Base-by-base conservation (phyloP, 2,329 filamentous ascomycete genomes). In the Pseudonectria buxi region DNA sequence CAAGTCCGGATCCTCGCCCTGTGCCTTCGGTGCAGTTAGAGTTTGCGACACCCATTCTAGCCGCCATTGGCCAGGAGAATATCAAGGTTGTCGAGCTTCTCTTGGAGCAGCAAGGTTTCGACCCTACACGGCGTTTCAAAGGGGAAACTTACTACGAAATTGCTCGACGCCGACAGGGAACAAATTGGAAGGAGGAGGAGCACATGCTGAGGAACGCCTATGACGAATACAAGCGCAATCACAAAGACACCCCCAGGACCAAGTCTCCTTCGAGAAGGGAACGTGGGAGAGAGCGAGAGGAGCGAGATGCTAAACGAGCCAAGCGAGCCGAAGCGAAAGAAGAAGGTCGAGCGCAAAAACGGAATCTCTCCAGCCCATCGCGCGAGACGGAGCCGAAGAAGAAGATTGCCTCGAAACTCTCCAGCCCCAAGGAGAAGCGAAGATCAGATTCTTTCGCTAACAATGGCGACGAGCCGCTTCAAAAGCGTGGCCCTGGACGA, bases 121-220 rank as follows among this genome's bases (percentile, higher is more conserved):
- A 98, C 50, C 89, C 92, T 0, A 87, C 86, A 1, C 78, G 83
- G 38, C 74, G 81, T 16, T 81, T 80, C 47, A 80, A 81, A 47
- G 86, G 86, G 14, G 78, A 85, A 50, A 82, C 85, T 0, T 98
- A 96, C 58, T 84, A 79, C 51, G 88, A 98, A 45, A 80, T 96
- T 42, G 87, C 92, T 2, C 77, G 83, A 49, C 80, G 86, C 31
- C 79, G 87, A 27, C 80, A 81, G 46, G 90, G 92, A 0, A 86
- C 89, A 7, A 83, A 86, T 41, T 95, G 89, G 87, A 82, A 90
- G 56, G 81, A 90, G 43, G 92, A 98, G 58, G 81, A 84, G 45
- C 76, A 87, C 28, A 67, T 94, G 36, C 62, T 98, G 32, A 89
- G 89, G 57, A 73, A 80, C 26, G 77, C 83, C 4, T 88, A 80